A percentile compares a stretch with the other conserved stretches of the same genome.
phyloP scores from a whole-genome alignment of 768 basidiomycete genomes.

The Termitomyces sp. region DNA sequence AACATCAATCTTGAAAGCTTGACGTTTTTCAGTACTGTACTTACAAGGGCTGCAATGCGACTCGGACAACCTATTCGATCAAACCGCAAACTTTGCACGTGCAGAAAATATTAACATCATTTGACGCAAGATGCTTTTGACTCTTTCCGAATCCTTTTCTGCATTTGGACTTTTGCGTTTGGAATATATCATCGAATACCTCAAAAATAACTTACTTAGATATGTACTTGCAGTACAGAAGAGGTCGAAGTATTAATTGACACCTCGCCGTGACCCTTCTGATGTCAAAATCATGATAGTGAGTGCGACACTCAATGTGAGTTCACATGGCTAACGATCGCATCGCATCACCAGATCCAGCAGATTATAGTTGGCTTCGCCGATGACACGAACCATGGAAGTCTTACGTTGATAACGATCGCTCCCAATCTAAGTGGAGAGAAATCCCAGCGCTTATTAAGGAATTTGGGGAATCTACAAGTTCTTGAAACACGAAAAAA shows the following conservation, averaged over 20 bases:
- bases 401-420: neutral
- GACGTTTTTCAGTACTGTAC: no score
- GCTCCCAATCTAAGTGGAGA: neutral
- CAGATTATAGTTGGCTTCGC: neutral
- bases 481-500: neutral
- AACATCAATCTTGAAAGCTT: no score
- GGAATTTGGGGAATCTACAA: neutral
- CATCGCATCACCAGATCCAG: neutral
- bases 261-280: neutral
- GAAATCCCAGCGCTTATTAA: neutral
- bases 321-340: neutral
- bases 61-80: neutral
- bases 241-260: neutral
- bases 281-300: neutral
- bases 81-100: neutral
- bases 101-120: no score
- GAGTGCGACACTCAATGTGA: neutral
- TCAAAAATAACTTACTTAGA: no score
- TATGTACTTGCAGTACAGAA: no score
- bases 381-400: neutral
- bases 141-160: no score
- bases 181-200: no score
- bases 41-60: no score
- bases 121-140: no score
- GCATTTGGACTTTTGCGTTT: no score